Percentiles rank a stretch among this genome's conserved stretches.
Conservation (phyloP, 1,284 basidiomycete species). For the Pisolithus thermaeus region DNA sequence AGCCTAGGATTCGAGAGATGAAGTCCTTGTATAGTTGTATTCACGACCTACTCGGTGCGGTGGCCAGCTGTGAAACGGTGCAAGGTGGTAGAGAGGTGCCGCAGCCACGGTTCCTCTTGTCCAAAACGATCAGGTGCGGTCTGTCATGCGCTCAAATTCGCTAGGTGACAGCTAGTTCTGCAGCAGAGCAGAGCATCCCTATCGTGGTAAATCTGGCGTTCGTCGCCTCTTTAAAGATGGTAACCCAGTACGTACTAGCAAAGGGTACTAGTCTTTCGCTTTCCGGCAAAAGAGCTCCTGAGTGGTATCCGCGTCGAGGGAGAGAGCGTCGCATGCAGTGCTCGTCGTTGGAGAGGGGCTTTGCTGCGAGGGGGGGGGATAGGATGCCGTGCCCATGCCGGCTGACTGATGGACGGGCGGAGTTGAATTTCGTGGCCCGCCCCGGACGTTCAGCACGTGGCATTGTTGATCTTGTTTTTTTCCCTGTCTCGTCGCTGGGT, state of each 20-base stretch:
- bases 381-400: not conserved
- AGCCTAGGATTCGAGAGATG: not conserved
- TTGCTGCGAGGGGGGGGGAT: too few relatives aligned
- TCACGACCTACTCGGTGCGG: slow-evolving; percentile 11
- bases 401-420: not conserved
- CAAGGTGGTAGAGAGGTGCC: slow-evolving; percentile 4
- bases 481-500: slow-evolving; percentile 27
- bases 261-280: too few relatives aligned
- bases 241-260: too few relatives aligned
- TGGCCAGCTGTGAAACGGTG: slow-evolving; percentile 3
- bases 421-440: slow-evolving; percentile 13
- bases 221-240: not conserved
- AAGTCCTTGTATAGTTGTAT: slow-evolving; percentile 1
- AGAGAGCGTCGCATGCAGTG: not conserved
- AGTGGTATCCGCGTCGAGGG: too few relatives aligned
- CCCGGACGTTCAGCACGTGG: slow-evolving; percentile 23
- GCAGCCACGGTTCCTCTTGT: slow-evolving; percentile 2
- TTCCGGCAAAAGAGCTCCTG: too few relatives aligned
- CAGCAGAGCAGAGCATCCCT: slow-evolving; percentile 14
- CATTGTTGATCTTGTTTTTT: slow-evolving; percentile 29
- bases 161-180: slow-evolving; percentile 6
- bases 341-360: not conserved
- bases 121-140: slow-evolving; percentile 6
- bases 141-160: slow-evolving; percentile 1
- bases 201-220: slow-evolving; percentile 16